Base-by-base conservation (phyloP, 2,329 filamentous ascomycete species). In the Nannizziopsis barbatae region DNA sequence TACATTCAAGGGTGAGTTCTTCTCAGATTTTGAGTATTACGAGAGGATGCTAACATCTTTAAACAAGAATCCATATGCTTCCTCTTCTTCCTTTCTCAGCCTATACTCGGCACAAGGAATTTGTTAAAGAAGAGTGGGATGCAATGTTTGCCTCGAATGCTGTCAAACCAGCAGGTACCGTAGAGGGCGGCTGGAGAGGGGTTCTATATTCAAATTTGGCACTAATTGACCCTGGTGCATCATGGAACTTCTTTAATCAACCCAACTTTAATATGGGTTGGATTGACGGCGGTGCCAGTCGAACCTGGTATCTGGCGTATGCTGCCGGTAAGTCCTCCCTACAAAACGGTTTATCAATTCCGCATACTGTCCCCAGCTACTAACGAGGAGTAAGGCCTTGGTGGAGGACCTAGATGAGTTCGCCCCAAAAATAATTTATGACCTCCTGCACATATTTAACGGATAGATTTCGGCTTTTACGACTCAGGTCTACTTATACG, bases 271-370 rank as follows among this genome's bases (percentile, higher is more conserved):
- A 88, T 59, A 71, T 75, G 32, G 65, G 66, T 37, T 86, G 79
- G 76, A 64, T 72, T 47, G 70, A 95, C 67, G 86, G 85, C 1
- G 90, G 92, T 12, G 86, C 86, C 2, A 84, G 81, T 59, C 70
- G 80, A 65, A 90, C 86, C 22, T 94, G 87, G 87, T 93, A 89
- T 69, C 67, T 93, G 67, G 81, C 83, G 36, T 86, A 81, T 65
- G 74, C 81, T 57, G 87, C 86, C 55, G 83, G 84, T 80, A 62
- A 58, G 62, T 62, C 11, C 20, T 15, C 10, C 14, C 44, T 27
- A 37, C 6, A 33, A n/a, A 14, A 14, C n/a, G n/a, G 30, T 32
- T 10, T 8, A 1, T 8, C 6, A 32, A 35, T 17, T n/a, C 17
- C 14, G n/a, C 18, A 27, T 27, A 31, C 7, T n/a, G n/a, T n/a